Evolutionary conservation across 169 alveolate species (phyloP), one percentile per base, ranked within the genome.

Genomic region (Cryptosporidium andersoni): DNA sequence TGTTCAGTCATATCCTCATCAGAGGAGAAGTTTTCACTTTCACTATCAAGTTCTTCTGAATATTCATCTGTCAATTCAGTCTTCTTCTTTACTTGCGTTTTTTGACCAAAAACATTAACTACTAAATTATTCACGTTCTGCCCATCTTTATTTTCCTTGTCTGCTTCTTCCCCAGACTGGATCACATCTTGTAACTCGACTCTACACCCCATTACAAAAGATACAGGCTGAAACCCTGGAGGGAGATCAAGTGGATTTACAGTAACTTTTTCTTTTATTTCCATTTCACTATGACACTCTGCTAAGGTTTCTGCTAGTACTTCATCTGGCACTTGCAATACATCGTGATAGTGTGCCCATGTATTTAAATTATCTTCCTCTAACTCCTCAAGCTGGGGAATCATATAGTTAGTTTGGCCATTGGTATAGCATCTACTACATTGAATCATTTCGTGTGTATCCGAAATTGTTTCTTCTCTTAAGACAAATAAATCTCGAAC

Each of bases 381-480:
- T 48, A 74, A 25, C 8, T 68, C 85, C 6, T 58, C 25, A 2
- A 68, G 55, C 40, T 74, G 85, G 5, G 85, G 85, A 40, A 74
- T 68, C 85, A 74, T 74, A 16, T 74, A 60, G 1, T 58, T 3
- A 56, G 9, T 16, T 9, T 58, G 56, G 7, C 68, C 68, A 34
- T 74, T 7, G 34, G 14, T 40, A 34, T 74, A 34, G 64, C 95
- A 92, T 11, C 95, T 81, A 49, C 56, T 88, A 64, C 95, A 92
- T 52, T 88, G 91, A 14, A 92, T 81, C 66, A 91, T 88, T 64
- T 92, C 95, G 64, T 92, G 95, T 4, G 95, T 92, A 62, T 92
- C 95, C 53, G 95, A 92, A 36, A 92, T 47, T 1, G 94, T 89
- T 9, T 67, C 56, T 55, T 88, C 90, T 81, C 89, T 92, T 64